Evolutionary conservation across 2,329 filamentous ascomycete species (phyloP), one percentile per base, ranked within the genome.

Genomic region (Colletotrichum agaves): DNA sequence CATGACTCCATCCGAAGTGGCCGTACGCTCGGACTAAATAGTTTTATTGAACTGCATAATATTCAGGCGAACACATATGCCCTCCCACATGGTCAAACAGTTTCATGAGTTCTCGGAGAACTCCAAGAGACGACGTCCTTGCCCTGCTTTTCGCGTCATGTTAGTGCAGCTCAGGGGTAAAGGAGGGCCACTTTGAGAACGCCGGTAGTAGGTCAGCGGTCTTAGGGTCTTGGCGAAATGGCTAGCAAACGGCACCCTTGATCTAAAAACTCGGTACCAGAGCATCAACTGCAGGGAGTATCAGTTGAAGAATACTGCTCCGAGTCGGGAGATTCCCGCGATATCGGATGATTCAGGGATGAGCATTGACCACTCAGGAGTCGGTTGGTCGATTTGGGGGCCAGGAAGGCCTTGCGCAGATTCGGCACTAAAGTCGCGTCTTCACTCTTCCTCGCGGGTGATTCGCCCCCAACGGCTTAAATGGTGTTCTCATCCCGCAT

Each of bases 1-100:
- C 13, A n/a, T n/a, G n/a, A n/a, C 31, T 33, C 27, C 61, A 12
- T 68, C 61, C 33, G 46, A 65, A 49, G 27, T 52, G 33, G 41
- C 19, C 37, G n/a, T 15, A 53, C 47, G 12, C 33, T 41, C 41
- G 37, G 27, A 41, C 41, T 68, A 65, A 60, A 65, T 68, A 68
- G 19, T 60, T 65, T 64, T 49, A 47, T 47, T 43, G 55, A 65
- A 65, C 65, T n/a, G 41, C 53, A 50, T 33, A 7, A 35, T 21
- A 13, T 13, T 44, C 27, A 37, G 39, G 47, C 44, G 8, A 59
- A 43, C 41, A 27, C 47, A 41, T 49, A 59, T 21, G 35, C n/a
- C n/a, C 31, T 47, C 41, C 17, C 41, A 43, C 21, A 31, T 43
- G 33, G 59, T 27, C 27, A 39, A 49, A 21, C 31, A 44, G 57